Conservation (phyloP, 148 eudicot species). For the Talinum fruticosum region DNA sequence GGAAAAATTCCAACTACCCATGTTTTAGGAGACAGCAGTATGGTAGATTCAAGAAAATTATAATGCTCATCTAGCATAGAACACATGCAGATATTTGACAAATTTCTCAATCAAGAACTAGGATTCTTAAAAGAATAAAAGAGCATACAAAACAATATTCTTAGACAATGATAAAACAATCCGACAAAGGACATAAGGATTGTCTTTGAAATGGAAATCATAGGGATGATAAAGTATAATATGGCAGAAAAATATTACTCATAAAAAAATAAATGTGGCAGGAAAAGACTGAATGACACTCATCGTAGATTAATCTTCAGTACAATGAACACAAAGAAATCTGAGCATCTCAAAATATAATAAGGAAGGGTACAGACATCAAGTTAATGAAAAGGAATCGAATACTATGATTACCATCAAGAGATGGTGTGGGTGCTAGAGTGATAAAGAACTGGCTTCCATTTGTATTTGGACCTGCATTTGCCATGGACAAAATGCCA, state of each 20-base stretch:
- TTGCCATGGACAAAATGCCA: conserved; percentile 94
- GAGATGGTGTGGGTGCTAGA: conserved; percentile 76
- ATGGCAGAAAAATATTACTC: neutral
- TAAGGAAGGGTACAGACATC: neutral
- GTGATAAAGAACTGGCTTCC: conserved; percentile 95
- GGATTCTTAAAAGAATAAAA: neutral
- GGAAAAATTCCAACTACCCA: too few relatives aligned
- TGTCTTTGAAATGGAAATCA: neutral
- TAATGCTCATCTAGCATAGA: too few relatives aligned
- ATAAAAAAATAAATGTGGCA: neutral
- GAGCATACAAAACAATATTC: neutral
- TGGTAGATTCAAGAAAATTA: too few relatives aligned
- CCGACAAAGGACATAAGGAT: neutral
- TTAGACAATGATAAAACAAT: neutral
- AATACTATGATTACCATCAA: conserved; percentile 59
- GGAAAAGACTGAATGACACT: neutral
- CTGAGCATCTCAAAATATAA: neutral
- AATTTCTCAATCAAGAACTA: neutral
- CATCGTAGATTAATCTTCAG: neutral
- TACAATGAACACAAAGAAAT: neutral
- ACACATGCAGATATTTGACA: neutral
- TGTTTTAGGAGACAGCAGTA: too few relatives aligned
- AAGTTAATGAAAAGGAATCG: neutral
- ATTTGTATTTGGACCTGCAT: conserved; percentile 96
- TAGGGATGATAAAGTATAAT: neutral